Evolutionary conservation across 2,329 filamentous ascomycete species (phyloP), one percentile per base, ranked within the genome.

Genomic region (Neonectria magnoliae): DNA sequence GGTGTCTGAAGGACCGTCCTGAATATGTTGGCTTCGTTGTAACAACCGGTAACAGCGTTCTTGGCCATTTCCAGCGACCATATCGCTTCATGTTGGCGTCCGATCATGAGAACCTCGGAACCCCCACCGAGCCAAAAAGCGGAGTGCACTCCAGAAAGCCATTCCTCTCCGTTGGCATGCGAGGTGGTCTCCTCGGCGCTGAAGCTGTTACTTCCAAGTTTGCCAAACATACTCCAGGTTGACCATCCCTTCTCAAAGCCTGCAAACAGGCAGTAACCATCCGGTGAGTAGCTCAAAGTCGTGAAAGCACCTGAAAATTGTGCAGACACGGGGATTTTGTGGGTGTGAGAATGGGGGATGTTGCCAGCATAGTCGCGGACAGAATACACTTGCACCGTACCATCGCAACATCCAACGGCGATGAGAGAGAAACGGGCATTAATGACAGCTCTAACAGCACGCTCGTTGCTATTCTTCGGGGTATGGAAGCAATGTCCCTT

Each of bases 181-280:
- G 90, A 88, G 41, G 93, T 83, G 2, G 81, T 79, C 27, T 84
- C 82, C 72, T 97, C 92, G 13, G 88, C 85, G 7, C 86, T 85
- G 76, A 98, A 98, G 75, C 93, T 97, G 71, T 89, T 93, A 60
- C 91, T 94, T 14, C 94, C 91, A 2, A 91, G 87, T 78, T 97
- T 98, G 36, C 96, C 96, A 79, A 97, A 99, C 41, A 98, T 96
- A 77, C 95, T 98, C 95, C 95, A 99, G 51, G 90, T 95, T 5
- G 93, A 91, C 96, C 96, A 99, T 1, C 96, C 97, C 63, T 91
- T 90, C 73, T 96, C 91, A 75, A 95, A 98, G 1, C 95, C 96
- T 47, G 92, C 94, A 79, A 99, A 98, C 9, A 99, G 85, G 77
- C 94, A 97, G 78, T 98, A 98, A 18, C 96, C 96, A 77, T 99